These are phyloP conservation scores for Carex sylvatica DNA, from an alignment of 202 grass and related monocot genomes.

Conservation along the genomic window DNA sequence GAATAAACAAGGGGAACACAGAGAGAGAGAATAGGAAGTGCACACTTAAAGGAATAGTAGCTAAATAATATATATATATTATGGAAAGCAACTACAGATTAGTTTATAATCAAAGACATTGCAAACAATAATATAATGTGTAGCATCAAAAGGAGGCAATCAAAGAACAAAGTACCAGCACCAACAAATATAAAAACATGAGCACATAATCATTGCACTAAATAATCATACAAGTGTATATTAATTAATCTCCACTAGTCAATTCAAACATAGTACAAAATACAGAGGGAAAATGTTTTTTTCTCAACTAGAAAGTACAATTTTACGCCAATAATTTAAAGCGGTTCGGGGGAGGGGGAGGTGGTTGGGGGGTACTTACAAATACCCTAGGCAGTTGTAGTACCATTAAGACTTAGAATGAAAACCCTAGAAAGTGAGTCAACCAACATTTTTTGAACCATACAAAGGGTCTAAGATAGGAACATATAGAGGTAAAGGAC, in stretches of 20 bases:
- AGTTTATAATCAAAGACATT: neutral
- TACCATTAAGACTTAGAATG: slow-evolving; percentile 6
- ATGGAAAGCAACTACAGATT: too few relatives aligned
- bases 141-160: neutral
- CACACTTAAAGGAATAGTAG: too few relatives aligned
- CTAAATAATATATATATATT: too few relatives aligned
- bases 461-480: slow-evolving; percentile 9
- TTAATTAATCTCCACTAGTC: slow-evolving; percentile 21
- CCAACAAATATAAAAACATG: neutral
- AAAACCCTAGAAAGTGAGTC: slow-evolving; percentile 26
- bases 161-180: neutral
- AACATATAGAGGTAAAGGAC: slow-evolving; percentile 8
- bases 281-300: neutral
- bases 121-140: neutral
- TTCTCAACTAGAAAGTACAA: slow-evolving; percentile 17
- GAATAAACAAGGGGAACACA: too few relatives aligned
- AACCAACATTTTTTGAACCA: slow-evolving; percentile 8
- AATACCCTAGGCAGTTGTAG: neutral
- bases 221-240: slow-evolving; percentile 1
- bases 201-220: slow-evolving; percentile 17
- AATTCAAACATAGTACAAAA: slow-evolving; percentile 17
- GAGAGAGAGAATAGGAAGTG: too few relatives aligned
- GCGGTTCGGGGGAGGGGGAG: neutral
- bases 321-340: slow-evolving; percentile 7
- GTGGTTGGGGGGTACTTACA: neutral